phyloP scores from a whole-genome alignment of 1,284 basidiomycete species.

The Takashimella koratensis region DNA sequence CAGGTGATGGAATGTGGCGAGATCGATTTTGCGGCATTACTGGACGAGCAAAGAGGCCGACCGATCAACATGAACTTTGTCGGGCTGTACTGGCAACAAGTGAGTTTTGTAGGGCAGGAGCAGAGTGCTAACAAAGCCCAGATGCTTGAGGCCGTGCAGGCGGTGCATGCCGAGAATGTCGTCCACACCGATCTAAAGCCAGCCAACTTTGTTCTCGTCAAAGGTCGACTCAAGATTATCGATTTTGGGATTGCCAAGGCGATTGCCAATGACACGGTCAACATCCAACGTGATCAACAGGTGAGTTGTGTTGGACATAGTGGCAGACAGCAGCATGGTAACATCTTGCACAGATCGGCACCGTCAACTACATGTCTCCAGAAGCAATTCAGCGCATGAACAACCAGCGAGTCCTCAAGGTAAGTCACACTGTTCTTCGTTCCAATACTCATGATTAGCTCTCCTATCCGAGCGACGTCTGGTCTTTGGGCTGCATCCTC shows the following conservation, averaged over 20 bases:
- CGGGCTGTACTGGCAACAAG: constrained; percentile 93
- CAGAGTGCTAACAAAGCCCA: constrained; percentile 38
- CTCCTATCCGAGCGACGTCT: constrained; percentile 78
- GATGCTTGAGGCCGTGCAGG: constrained; percentile 94
- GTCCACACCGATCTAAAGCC: constrained; percentile 96
- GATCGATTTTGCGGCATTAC: constrained; percentile 73
- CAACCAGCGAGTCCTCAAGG: constrained; percentile 48
- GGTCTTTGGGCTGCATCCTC: constrained; percentile 94
- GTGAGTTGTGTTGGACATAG: constrained; percentile 49
- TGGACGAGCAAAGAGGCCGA: constrained; percentile 76
- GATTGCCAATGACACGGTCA: constrained; percentile 94
- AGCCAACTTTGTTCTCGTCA: constrained; percentile 91
- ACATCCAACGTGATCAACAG: constrained; percentile 91
- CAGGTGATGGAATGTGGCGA: constrained; percentile 90
- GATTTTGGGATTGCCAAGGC: constrained; percentile 97
- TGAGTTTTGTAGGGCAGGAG: constrained; percentile 40
- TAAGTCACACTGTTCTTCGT: constrained; percentile 13
- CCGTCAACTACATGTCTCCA: constrained; percentile 93
- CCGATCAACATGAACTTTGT: constrained; percentile 86
- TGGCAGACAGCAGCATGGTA: not conserved
- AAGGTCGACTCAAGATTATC: constrained; percentile 87
- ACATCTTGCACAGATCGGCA: constrained; percentile 66
- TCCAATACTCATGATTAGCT: constrained; percentile 16
- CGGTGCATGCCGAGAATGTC: constrained; percentile 93
- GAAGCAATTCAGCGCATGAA: constrained; percentile 71